These are phyloP conservation scores for Aspergillus terreus DNA, from an alignment of 2,329 filamentous ascomycete species.

Conservation along the genomic window DNA sequence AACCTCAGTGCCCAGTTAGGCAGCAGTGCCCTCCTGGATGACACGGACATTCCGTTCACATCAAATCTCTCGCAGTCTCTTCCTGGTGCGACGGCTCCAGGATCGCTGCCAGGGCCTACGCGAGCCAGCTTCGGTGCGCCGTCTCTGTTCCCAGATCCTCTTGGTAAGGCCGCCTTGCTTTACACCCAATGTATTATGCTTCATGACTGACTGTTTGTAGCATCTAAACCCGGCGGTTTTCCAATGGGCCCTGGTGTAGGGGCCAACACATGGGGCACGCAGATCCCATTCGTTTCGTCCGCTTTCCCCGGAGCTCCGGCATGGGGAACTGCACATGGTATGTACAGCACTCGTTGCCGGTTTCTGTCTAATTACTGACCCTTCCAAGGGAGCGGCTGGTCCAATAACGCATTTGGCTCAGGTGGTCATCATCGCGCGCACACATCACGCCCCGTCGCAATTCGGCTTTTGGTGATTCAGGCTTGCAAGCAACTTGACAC, in stretches of 20 bases:
- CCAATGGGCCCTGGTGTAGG: slow-evolving; percentile 7
- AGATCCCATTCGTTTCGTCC: slow-evolving; percentile 36
- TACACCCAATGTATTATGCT: no score
- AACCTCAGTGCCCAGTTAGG: slow-evolving; percentile 76
- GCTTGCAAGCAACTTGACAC: slow-evolving; percentile 66
- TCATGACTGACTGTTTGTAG: neutral
- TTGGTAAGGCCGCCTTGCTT: slow-evolving; percentile 27
- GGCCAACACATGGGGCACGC: slow-evolving; percentile 32
- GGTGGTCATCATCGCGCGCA: slow-evolving; percentile 46
- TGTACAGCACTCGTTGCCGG: slow-evolving; percentile 1
- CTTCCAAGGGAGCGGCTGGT: slow-evolving; percentile 42
- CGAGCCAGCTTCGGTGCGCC: slow-evolving; percentile 41
- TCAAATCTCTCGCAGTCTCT: slow-evolving; percentile 41
- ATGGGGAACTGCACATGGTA: slow-evolving; percentile 39
- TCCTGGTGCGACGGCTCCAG: slow-evolving; percentile 53
- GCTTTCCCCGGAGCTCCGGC: slow-evolving; percentile 33
- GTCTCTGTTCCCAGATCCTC: slow-evolving; percentile 42
- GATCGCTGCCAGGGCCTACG: slow-evolving; percentile 39
- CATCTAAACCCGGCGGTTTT: neutral
- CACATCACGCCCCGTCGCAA: slow-evolving; percentile 62
- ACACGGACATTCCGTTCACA: slow-evolving; percentile 67
- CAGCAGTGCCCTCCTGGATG: slow-evolving; percentile 79
- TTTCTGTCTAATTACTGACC: slow-evolving; percentile 13
- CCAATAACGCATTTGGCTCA: slow-evolving; percentile 49
- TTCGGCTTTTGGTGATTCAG: slow-evolving; percentile 71